A percentile compares a stretch with the other conserved stretches of the same genome.
Conservation (phyloP, 2,329 filamentous ascomycete species). For the Colletotrichum truncatum region DNA sequence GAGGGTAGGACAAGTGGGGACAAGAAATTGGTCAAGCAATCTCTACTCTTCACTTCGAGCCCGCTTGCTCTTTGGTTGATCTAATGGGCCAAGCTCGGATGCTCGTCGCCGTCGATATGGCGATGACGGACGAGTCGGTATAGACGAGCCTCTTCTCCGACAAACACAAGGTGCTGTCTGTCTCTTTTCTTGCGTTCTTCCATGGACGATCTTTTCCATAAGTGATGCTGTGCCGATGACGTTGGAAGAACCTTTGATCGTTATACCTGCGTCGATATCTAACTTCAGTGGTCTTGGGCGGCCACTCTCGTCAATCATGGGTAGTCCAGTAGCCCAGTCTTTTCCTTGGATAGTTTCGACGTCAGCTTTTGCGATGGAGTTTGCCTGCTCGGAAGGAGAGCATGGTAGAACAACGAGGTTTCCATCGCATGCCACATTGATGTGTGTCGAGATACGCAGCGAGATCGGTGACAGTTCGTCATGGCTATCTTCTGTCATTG, state of each 20-base stretch:
- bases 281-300: slow-evolving; percentile 51
- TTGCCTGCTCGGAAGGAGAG: slow-evolving; percentile 49
- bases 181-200: slow-evolving; percentile 14
- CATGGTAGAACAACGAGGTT: slow-evolving; percentile 57
- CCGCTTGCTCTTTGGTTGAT: slow-evolving; percentile 34
- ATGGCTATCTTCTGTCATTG: not conserved
- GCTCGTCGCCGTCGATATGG: slow-evolving; percentile 28
- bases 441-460: slow-evolving; percentile 57
- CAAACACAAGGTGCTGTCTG: not conserved
- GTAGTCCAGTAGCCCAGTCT: slow-evolving; percentile 51
- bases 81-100: slow-evolving; percentile 31
- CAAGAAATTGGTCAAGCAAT: no score
- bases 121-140: not conserved
- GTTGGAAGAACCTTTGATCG: slow-evolving; percentile 54
- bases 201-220: slow-evolving; percentile 39
- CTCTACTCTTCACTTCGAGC: slow-evolving; percentile 31
- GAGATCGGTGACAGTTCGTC: slow-evolving; percentile 49
- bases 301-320: slow-evolving; percentile 57
- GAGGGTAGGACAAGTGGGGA: no score
- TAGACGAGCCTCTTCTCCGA: not conserved
- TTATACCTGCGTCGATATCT: slow-evolving; percentile 55
- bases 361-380: slow-evolving; percentile 53
- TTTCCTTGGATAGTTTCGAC: slow-evolving; percentile 49
- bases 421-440: slow-evolving; percentile 55
- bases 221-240: slow-evolving; percentile 48